Evolutionary conservation across 108 stramenopile species (phyloP).

Genomic region (Craspedostauros australis): DNA sequence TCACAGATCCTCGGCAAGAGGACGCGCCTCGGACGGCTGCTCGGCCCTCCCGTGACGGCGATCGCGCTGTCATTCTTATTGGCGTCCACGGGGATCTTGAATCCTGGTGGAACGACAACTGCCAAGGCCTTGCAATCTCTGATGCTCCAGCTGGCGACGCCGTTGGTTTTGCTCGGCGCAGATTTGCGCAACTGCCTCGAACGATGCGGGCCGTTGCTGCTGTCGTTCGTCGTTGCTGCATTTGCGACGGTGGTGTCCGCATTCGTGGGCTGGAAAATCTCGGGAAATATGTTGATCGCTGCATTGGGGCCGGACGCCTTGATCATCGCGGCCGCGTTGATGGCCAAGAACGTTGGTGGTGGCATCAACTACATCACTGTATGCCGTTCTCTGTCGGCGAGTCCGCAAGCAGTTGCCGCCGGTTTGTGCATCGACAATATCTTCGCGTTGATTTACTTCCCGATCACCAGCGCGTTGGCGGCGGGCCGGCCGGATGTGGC

Average conservation of each 20-base stretch:
- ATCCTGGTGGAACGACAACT: slow-evolving; percentile 52
- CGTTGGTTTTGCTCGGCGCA: slow-evolving; percentile 70
- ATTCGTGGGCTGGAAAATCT: slow-evolving; percentile 38
- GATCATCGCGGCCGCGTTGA: slow-evolving; percentile 56
- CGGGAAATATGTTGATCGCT: slow-evolving; percentile 5
- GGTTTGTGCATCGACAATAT: slow-evolving; percentile 64
- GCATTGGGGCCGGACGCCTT: slow-evolving; percentile 51
- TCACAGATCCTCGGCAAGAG: slow-evolving; percentile 52
- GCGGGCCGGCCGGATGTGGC: slow-evolving; percentile 46
- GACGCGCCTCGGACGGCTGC: slow-evolving; percentile 47
- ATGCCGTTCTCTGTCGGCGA: slow-evolving; percentile 36
- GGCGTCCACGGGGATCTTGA: slow-evolving; percentile 50
- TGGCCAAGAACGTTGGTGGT: slow-evolving; percentile 83
- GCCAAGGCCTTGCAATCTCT: slow-evolving; percentile 39
- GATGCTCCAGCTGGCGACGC: slow-evolving; percentile 59
- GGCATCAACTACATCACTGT: slow-evolving; percentile 84
- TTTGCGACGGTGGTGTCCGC: slow-evolving; percentile 51
- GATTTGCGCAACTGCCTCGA: slow-evolving; percentile 30
- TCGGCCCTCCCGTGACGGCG: slow-evolving; percentile 77
- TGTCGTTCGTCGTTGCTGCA: slow-evolving; percentile 55
- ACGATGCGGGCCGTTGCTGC: slow-evolving; percentile 46
- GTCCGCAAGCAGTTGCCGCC: slow-evolving; percentile 64
- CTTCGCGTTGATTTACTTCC: slow-evolving; percentile 75
- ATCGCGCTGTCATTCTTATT: slow-evolving; percentile 73
- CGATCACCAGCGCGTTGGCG: slow-evolving; percentile 48